A percentile compares a stretch with the other conserved stretches of the same genome.
These are phyloP conservation scores for Blastocrithidia nonstop DNA, from an alignment of 208 protist genomes.

Conservation along the genomic window DNA sequence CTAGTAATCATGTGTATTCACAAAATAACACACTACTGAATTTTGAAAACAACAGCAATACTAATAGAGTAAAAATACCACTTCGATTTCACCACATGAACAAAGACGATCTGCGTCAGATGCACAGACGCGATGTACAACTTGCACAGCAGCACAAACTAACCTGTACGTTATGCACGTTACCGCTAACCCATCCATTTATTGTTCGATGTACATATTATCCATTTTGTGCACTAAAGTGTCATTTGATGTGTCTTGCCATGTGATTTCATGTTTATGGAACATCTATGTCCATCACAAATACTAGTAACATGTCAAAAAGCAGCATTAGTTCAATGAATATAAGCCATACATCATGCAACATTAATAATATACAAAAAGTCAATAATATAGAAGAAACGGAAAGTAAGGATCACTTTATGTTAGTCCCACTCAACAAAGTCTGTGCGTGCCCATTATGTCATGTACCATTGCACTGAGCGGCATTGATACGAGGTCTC, in stretches of 20 bases:
- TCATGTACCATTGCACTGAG: constrained; percentile 42
- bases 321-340: neutral
- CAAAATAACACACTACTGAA: too few species aligned
- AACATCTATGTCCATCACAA: neutral
- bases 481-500: constrained; percentile 29
- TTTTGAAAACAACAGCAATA: neutral
- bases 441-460: constrained; percentile 58
- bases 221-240: constrained; percentile 42
- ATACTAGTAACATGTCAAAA: neutral
- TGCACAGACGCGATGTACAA: constrained; percentile 18
- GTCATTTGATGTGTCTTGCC: constrained; percentile 51
- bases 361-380: neutral
- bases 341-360: neutral
- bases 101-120: constrained; percentile 32
- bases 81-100: constrained; percentile 17
- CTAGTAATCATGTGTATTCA: too few species aligned
- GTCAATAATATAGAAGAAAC: constrained; percentile 3
- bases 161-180: constrained; percentile 52
- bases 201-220: constrained; percentile 43
- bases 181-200: constrained; percentile 39
- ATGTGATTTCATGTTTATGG: constrained; percentile 46
- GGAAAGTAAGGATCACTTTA: too few species aligned
- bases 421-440: constrained; percentile 6
- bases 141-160: constrained; percentile 20
- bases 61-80: constrained; percentile 1